These are phyloP conservation scores for Suhomyces chickasaworum DNA, from an alignment of 1,139 yeast species.

Conservation along the genomic window DNA sequence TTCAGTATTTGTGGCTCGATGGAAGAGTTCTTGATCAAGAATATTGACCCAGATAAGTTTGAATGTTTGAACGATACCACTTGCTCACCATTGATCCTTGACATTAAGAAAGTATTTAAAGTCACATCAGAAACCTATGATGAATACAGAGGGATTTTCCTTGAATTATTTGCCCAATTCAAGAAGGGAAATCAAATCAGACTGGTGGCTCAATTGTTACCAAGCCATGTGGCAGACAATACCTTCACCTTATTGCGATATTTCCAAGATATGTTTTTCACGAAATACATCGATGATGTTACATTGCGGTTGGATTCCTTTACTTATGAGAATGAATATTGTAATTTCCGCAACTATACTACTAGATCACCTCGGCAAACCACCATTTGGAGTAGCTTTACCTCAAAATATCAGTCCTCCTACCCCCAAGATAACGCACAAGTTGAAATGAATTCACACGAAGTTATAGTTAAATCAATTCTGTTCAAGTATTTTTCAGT, in stretches of 20 bases:
- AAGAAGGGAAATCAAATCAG: conserved; percentile 1
- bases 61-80: conserved; percentile 14
- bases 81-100: conserved; percentile 8
- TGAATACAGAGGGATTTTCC: conserved; percentile 6
- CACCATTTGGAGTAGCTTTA: conserved; percentile 7
- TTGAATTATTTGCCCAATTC: conserved; percentile 1
- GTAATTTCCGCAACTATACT: conserved; percentile 4
- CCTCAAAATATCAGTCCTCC: conserved; percentile 9
- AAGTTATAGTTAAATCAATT: conserved; percentile 11
- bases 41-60: conserved; percentile 7
- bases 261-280: conserved; percentile 13
- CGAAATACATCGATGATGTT: conserved; percentile 12
- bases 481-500: conserved; percentile 6
- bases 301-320: background rate
- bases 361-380: conserved; percentile 11
- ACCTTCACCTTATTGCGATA: conserved; percentile 7
- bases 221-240: background rate
- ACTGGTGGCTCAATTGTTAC: conserved; percentile 9
- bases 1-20: conserved; percentile 12
- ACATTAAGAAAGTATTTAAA: conserved; percentile 13
- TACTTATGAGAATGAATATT: background rate
- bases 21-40: conserved; percentile 12
- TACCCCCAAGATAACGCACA: background rate
- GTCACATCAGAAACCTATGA: conserved; percentile 4
- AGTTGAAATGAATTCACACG: background rate